phyloP scores from a whole-genome alignment of 2,329 filamentous ascomycete species.

The Chaetomiaceae sp. region DNA sequence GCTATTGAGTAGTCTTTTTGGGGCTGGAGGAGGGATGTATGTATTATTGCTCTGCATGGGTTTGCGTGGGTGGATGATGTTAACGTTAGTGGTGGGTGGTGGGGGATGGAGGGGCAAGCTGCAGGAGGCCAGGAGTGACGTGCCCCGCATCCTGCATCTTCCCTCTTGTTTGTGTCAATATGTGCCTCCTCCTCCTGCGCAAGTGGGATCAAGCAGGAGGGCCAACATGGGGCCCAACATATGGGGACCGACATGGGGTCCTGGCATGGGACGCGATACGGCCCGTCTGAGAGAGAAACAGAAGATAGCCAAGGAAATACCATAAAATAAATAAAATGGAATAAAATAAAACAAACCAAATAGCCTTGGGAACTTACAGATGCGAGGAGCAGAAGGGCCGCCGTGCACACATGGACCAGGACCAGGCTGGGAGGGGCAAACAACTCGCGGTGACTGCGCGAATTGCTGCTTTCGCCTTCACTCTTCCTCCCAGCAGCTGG shows the following conservation, averaged over 20 bases:
- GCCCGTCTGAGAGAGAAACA: no score
- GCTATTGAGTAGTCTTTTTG: neutral
- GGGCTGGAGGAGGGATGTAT: neutral
- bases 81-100: conserved; percentile 3
- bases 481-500: conserved; percentile 14
- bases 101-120: conserved; percentile 6
- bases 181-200: no score
- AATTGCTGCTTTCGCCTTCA: conserved; percentile 11
- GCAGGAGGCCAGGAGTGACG: neutral
- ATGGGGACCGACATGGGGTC: no score
- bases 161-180: no score
- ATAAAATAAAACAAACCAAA: no score
- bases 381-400: conserved; percentile 28
- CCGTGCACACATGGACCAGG: conserved; percentile 29
- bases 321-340: no score
- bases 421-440: conserved; percentile 17
- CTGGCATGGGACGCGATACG: no score
- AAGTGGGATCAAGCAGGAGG: no score
- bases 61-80: neutral
- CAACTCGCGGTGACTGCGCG: conserved; percentile 10
- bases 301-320: no score
- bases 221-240: no score
- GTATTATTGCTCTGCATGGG: no score
- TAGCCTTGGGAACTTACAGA: conserved; percentile 33
- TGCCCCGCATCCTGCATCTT: no score